A percentile compares a stretch with the other conserved stretches of the same genome.
These are phyloP conservation scores for Sporisorium reilianum DNA, from an alignment of 1,284 basidiomycete genomes.

Conservation along the genomic window DNA sequence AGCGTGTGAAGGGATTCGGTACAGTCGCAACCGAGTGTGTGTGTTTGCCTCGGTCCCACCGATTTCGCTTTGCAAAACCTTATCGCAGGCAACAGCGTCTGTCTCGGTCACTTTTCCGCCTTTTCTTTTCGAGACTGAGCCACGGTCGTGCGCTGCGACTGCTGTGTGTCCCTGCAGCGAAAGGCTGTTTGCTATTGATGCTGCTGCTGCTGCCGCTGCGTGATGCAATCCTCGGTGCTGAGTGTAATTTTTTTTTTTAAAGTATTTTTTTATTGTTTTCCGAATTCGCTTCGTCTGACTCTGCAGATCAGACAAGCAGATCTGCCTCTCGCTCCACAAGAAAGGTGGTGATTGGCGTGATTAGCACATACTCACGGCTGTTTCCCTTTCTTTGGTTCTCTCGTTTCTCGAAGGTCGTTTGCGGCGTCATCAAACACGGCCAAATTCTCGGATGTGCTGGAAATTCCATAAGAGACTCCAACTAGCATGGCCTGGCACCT, in stretches of 20 bases:
- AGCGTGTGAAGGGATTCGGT: neutral
- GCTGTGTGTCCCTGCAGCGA: neutral
- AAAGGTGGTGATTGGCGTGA: slow-evolving; percentile 1
- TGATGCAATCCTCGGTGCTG: neutral
- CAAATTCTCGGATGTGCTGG: slow-evolving; percentile 32
- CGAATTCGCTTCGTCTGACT: slow-evolving; percentile 2
- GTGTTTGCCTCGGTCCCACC: slow-evolving; percentile 9
- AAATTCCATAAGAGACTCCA: neutral
- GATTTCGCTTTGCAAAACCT: slow-evolving; percentile 10
- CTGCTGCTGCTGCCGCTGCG: neutral
- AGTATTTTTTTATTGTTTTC: neutral
- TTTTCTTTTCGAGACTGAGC: neutral
- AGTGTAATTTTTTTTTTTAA: neutral
- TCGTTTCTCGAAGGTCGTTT: slow-evolving; percentile 6
- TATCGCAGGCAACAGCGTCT: slow-evolving; percentile 7
- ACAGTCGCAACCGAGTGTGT: neutral
- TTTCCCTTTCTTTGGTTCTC: too few species aligned
- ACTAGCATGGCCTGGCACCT: too few species aligned
- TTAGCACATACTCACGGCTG: neutral
- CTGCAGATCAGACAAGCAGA: slow-evolving; percentile 3
- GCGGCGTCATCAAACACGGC: slow-evolving; percentile 9
- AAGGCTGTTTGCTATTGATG: too few species aligned
- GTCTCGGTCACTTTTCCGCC: neutral
- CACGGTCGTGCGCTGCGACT: neutral
- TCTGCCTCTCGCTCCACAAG: slow-evolving; percentile 2